phyloP scores from a whole-genome alignment of 495 filamentous ascomycete genomes.

The Podospora tetraspora region DNA sequence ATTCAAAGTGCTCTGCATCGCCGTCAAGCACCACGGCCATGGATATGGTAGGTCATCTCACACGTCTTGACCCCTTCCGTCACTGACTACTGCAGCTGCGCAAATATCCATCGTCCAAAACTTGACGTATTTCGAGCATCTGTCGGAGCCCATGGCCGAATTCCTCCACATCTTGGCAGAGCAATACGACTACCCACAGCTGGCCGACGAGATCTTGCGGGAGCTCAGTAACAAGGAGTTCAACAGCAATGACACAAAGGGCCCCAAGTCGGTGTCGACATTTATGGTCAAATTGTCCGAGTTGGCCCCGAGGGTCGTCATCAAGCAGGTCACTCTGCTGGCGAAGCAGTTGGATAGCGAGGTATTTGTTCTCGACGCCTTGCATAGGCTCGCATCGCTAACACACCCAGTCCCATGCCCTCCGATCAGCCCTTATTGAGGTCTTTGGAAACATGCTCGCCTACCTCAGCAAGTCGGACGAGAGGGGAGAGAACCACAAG shows the following conservation, averaged over 20 bases:
- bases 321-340: constrained; percentile 92
- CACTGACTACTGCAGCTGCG: constrained; percentile 58
- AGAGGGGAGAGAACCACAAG: constrained; percentile 84
- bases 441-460: constrained; percentile 97
- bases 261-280: constrained; percentile 95
- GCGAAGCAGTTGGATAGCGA: constrained; percentile 94
- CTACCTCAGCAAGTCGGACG: constrained; percentile 85
- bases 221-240: constrained; percentile 97
- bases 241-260: constrained; percentile 89
- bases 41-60: constrained; percentile 68
- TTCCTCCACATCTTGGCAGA: constrained; percentile 93
- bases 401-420: constrained; percentile 68
- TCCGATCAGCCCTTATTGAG: constrained; percentile 90
- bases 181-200: constrained; percentile 96
- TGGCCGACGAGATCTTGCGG: constrained; percentile 87
- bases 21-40: constrained; percentile 97
- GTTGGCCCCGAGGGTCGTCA: constrained; percentile 81
- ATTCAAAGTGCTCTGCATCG: constrained; percentile 94
- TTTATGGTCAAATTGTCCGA: constrained; percentile 97
- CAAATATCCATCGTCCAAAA: constrained; percentile 98
- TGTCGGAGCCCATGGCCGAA: constrained; percentile 98
- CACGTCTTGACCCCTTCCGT: constrained; percentile 14
- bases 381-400: constrained; percentile 5
- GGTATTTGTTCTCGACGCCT: constrained; percentile 38
- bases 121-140: constrained; percentile 94